These are phyloP conservation scores for Ilyonectria robusta DNA, from an alignment of 2,329 filamentous ascomycete genomes.

Conservation along the genomic window DNA sequence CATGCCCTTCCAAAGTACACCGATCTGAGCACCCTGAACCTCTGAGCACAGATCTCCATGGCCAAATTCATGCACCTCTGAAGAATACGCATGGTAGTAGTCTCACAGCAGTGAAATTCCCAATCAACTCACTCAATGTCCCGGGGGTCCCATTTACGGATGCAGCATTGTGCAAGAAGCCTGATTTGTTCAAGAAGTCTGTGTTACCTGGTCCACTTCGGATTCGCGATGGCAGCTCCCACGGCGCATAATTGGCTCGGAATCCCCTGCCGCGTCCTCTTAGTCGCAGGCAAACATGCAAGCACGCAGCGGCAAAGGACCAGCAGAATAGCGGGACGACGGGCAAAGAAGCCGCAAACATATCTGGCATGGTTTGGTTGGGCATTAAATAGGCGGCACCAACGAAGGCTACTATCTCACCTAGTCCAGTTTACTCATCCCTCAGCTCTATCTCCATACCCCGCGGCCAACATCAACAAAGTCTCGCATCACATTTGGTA, in stretches of 20 bases:
- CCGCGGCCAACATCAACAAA: constrained; percentile 4
- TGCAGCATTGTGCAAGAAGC: neutral
- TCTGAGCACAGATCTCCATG: too few species aligned
- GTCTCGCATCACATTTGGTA: neutral
- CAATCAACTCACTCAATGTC: neutral
- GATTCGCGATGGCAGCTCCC: constrained; percentile 7
- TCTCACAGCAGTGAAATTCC: too few species aligned
- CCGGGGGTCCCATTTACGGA: neutral
- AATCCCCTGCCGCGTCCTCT: constrained; percentile 37
- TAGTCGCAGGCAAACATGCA: constrained; percentile 17
- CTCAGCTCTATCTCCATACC: constrained; percentile 6
- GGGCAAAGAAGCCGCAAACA: constrained; percentile 29
- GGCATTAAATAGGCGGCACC: constrained; percentile 27
- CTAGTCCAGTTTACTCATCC: constrained; percentile 1
- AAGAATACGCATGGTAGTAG: too few species aligned
- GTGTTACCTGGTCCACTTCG: constrained; percentile 22
- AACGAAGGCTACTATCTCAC: constrained; percentile 11
- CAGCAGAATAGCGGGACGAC: constrained; percentile 21
- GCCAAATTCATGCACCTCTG: too few species aligned
- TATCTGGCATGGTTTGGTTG: constrained; percentile 14
- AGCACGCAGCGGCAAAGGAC: constrained; percentile 37
- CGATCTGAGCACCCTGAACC: too few species aligned
- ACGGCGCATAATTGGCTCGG: constrained; percentile 37
- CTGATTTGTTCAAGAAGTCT: neutral
- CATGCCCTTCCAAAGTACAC: too few species aligned